Base-by-base conservation (phyloP, 257 asterid genomes). In the Solanum appendiculatum region DNA sequence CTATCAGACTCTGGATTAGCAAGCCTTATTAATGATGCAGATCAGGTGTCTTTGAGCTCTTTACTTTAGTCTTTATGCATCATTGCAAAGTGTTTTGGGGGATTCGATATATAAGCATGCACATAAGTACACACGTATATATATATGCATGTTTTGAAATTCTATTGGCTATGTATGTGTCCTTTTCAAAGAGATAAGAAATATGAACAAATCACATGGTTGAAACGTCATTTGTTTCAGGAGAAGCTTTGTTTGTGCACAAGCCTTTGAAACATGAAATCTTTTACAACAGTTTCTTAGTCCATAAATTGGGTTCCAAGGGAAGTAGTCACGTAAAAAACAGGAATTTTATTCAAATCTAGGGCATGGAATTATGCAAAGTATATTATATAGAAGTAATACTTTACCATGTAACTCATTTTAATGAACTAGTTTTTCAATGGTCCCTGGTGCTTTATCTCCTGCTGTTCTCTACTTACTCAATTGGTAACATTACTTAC, bases 1-100 rank as follows among this genome's bases (percentile, higher is more conserved):
- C 99, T 97, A 90, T 95, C 99, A 21, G 99, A 96, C 88, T 93
- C 95, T 86, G 99, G 97, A 58, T 87, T 97, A 78, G 98, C 98
- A 23, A 91, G 90, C 92, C 97, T 97, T 75, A 90, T 93, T 82
- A 92, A 86, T 13, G 98, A 93, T 83, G 95, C 93, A 83, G 98
- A 95, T 89, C 98, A 94, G 99, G 99, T 95, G 82, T 37, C 63
- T 44, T 78, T 44, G 16, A 78, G 40, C 84, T 25, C 84, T 64
- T 29, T 78, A 78, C 64, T 27, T 78, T n/a, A n/a, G n/a, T n/a
- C n/a, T n/a, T n/a, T 78, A 46, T 11, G 40, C 64, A 78, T 46
- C 3, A 18, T 78, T 27, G 27, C 84, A 29, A 78, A 44, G 40
- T 44, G 60, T 44, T 77, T 15, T 51, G 40, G 39, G 27, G 84